Base-by-base conservation (phyloP, 2,329 filamentous ascomycete species). In the Cryphonectria naterciae region DNA sequence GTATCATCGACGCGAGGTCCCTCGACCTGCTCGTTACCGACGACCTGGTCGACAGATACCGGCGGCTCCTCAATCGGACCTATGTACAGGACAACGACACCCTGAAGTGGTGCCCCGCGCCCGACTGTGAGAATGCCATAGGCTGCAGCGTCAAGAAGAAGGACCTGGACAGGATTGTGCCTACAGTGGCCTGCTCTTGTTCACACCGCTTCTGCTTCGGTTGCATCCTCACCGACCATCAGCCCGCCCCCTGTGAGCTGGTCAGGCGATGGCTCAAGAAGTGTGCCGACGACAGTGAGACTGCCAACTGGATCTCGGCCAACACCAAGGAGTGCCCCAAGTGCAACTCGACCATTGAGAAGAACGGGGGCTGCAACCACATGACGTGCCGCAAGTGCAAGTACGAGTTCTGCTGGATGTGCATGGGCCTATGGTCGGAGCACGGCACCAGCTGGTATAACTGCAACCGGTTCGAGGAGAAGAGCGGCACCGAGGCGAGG, bases 391-490 rank as follows among this genome's bases (percentile, higher is more conserved):
- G 95, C 70, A 98, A 98, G 81, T 98, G 95, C 84, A 94, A 94
- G 78, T 91, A 98, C 78, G 95, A 98, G 78, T 98, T 99, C 78
- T 99, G 96, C 83, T 99, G 96, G 96, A 98, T 99, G 93, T 99
- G 96, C 78, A 99, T 99, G 96, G 96, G 96, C 0, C 85, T 97
- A 0, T 99, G 96, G 96, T 97, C 94, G 0, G 96, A 99, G 81
- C 96, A 99, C 79, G 96, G 96, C 74, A 99, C 95, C 4, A 97
- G 94, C 82, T 99, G 96, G 96, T 99, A 99, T 85, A 99, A 97
- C 81, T 99, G 96, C 87, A 99, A 97, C 79, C 88, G 96, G 11
- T 99, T 92, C 77, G 96, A 99, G 79, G 96, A 98, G 83, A 98
- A 96, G 86, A 97, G 93, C 74, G 96, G 96, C 1, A 86, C 90